A percentile compares a stretch with the other conserved stretches of the same genome.
Evolutionary conservation across 2,329 filamentous ascomycete genomes (phyloP).

Genomic region (Botrytis squamosa): DNA sequence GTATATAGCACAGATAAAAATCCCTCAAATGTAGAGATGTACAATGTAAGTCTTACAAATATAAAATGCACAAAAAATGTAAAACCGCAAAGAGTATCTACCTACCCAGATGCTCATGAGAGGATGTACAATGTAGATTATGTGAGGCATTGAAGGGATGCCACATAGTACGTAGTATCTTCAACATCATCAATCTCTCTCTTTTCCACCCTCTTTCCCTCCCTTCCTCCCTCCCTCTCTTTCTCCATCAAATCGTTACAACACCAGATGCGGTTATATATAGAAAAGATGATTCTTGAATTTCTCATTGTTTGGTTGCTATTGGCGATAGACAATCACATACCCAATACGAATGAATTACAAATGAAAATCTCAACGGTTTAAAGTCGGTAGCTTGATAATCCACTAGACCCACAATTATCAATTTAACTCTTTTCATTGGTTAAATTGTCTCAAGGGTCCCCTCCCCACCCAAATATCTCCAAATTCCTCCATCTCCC

Average conservation of each 20-base stretch:
- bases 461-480: conserved; percentile 1
- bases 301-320: background rate
- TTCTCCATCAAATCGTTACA: background rate
- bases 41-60: background rate
- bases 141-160: background rate
- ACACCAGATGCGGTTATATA: background rate
- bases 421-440: conserved; percentile 1
- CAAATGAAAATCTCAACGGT: conserved; percentile 16
- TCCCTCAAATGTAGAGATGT: background rate
- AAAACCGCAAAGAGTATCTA: background rate
- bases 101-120: background rate
- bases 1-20: background rate
- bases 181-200: background rate
- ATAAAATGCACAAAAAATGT: background rate
- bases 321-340: background rate
- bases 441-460: background rate
- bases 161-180: background rate
- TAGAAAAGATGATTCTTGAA: background rate
- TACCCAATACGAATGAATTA: background rate
- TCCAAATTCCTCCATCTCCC: background rate
- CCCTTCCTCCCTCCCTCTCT: too few relatives aligned
- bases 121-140: background rate
- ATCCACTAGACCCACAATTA: background rate
- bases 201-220: too few relatives aligned
- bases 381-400: background rate